Evolutionary conservation across 1,139 yeast genomes (phyloP).

Genomic region (Suhomyces coccinellae): DNA sequence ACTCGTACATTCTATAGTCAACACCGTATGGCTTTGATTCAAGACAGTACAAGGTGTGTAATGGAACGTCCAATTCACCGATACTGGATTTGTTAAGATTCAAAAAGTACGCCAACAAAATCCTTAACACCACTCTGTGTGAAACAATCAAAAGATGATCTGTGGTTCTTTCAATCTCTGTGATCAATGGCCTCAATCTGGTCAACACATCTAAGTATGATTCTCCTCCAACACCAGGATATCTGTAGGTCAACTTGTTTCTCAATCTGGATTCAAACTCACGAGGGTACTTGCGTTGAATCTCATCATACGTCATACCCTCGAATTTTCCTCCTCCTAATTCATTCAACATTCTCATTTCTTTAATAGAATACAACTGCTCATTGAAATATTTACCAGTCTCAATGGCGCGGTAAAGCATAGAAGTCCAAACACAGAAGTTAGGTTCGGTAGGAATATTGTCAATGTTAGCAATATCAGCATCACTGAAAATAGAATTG

Average conservation of each 20-base stretch:
- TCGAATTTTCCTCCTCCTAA: conserved; percentile 91
- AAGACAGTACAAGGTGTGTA: conserved; percentile 84
- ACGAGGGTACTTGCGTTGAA: conserved; percentile 65
- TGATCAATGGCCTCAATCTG: conserved; percentile 83
- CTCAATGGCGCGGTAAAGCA: conserved; percentile 75
- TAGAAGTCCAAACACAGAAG: conserved; percentile 92
- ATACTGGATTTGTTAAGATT: conserved; percentile 80
- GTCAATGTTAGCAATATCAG: conserved; percentile 27
- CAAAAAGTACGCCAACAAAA: conserved; percentile 83
- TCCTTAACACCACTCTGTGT: conserved; percentile 89
- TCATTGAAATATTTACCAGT: conserved; percentile 77
- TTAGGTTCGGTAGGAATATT: conserved; percentile 59
- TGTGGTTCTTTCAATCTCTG: conserved; percentile 88
- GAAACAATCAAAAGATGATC: conserved; percentile 82
- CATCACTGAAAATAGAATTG: conserved; percentile 31
- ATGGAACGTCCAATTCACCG: conserved; percentile 88
- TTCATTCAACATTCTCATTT: conserved; percentile 92
- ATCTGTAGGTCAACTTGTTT: conserved; percentile 79
- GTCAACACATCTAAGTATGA: conserved; percentile 91
- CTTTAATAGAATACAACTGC: conserved; percentile 73
- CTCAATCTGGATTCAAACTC: conserved; percentile 76
- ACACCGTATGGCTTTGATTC: conserved; percentile 96
- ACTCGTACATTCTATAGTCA: conserved; percentile 86
- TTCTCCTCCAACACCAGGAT: conserved; percentile 98
- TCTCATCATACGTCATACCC: conserved; percentile 58